Evolutionary conservation across 2,329 filamentous ascomycete genomes (phyloP), one percentile per base, ranked within the genome.

Genomic region (Cladosporium sp.): DNA sequence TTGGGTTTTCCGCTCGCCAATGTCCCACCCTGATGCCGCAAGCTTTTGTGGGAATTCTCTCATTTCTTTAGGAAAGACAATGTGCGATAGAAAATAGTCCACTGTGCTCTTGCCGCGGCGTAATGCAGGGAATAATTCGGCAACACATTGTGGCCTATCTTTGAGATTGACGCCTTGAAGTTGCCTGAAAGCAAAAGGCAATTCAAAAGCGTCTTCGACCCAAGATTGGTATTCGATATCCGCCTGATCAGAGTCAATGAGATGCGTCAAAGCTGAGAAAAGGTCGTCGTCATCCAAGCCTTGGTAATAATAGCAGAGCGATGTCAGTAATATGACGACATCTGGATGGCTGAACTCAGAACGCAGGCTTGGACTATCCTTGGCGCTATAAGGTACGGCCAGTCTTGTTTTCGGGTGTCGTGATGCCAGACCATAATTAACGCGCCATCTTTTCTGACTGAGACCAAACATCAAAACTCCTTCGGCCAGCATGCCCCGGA

Each of bases 341-440:
- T 89, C 79, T 0, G 84, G 83, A 55, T 89, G 84, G 0, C 82
- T 80, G 60, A 79, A 89, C 57, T 89, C 85, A 0, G 83, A 79
- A 5, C 80, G 74, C 0, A 80, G 76, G 0, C 76, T 78, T 0
- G 85, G 84, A 0, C 76, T 71, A 2, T 84, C 85, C 51, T 89
- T 88, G 0, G 82, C 82, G 9, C 79, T 73, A 43, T 77, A 89
- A 0, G 85, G 85, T 0, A 89, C 85, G 0, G 85, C 84, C 5
- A 86, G 76, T 17, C 50, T 54, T 1, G 60, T 64, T 2, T 54
- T 50, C 0, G 81, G 80, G 34, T 76, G 70, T 12, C 85, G 73
- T 0, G 54, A 40, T 50, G 70, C 63, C 0, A 73, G 55, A 0
- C 73, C 72, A 54, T 73, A 90, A 37, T 82, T 73, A 0, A 89